Evolutionary conservation across 2,329 filamentous ascomycete species (phyloP).

Genomic region (Cordyceps pruinosa): DNA sequence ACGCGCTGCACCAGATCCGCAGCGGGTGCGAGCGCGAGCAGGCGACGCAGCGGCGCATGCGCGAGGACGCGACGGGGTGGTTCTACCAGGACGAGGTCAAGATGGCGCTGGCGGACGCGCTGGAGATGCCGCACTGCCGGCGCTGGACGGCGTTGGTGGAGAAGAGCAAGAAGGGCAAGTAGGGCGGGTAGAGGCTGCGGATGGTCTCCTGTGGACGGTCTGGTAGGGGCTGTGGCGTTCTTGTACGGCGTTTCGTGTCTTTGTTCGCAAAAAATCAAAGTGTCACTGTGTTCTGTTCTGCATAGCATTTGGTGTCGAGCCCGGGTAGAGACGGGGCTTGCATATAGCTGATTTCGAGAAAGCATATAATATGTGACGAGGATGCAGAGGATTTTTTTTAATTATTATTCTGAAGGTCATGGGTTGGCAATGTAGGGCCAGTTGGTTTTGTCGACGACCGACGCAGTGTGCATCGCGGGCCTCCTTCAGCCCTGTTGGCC

Average conservation of each 20-base stretch:
- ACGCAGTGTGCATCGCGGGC: neutral
- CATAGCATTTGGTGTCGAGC: constrained; percentile 10
- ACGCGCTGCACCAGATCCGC: constrained; percentile 61
- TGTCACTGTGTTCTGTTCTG: constrained; percentile 1
- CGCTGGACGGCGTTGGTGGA: constrained; percentile 37
- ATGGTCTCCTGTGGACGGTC: neutral
- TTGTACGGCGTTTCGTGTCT: constrained; percentile 5
- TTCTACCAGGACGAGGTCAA: constrained; percentile 76
- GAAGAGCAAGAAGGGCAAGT: constrained; percentile 5
- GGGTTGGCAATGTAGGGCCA: no score
- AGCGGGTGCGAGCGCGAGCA: constrained; percentile 70
- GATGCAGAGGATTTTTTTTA: no score
- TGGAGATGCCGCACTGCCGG: constrained; percentile 46
- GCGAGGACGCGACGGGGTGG: constrained; percentile 79
- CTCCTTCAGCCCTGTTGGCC: neutral
- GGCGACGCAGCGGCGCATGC: constrained; percentile 55
- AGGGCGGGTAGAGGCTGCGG: neutral
- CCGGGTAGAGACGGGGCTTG: neutral
- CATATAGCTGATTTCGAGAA: neutral
- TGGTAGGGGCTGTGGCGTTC: neutral
- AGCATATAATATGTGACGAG: constrained; percentile 8
- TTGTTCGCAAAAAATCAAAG: neutral
- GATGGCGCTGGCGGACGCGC: constrained; percentile 60
- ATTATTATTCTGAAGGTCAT: no score
- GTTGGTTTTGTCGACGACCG: neutral